phyloP scores from a whole-genome alignment of 2,329 filamentous ascomycete genomes.

The Hymenoscyphus linearis region DNA sequence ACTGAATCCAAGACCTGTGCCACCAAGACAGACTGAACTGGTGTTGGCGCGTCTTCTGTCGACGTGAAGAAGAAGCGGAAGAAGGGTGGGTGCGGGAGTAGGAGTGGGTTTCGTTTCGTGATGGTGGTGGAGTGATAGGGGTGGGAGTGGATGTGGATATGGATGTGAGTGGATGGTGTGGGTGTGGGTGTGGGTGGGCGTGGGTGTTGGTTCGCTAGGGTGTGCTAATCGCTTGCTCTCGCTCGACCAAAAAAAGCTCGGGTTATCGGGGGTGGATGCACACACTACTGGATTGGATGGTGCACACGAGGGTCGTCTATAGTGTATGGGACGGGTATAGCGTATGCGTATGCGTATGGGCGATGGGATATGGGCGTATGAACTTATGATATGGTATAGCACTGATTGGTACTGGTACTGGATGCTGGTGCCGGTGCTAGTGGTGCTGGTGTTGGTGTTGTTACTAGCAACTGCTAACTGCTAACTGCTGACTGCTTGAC shows the following conservation, averaged over 20 bases:
- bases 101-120: not conserved
- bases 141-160: not conserved
- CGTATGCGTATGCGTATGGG: too few relatives aligned
- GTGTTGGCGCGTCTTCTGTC: slow-evolving; percentile 16
- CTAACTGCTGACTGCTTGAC: too few relatives aligned
- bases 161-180: not conserved
- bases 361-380: too few relatives aligned
- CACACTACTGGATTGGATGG: not conserved
- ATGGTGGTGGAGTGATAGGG: not conserved
- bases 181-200: too few relatives aligned
- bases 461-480: too few relatives aligned
- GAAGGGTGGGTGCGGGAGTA: not conserved
- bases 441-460: too few relatives aligned
- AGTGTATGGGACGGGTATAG: too few relatives aligned
- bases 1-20: slow-evolving; percentile 26
- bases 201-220: not conserved
- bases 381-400: too few relatives aligned
- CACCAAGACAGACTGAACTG: slow-evolving; percentile 27
- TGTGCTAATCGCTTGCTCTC: not conserved
- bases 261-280: not conserved
- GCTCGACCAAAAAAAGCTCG: not conserved
- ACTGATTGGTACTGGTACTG: too few relatives aligned
- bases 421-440: too few relatives aligned
- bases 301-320: too few relatives aligned
- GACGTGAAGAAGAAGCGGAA: not conserved